Evolutionary conservation across 2,329 filamentous ascomycete genomes (phyloP).

Genomic region (Ophiostoma sp.): DNA sequence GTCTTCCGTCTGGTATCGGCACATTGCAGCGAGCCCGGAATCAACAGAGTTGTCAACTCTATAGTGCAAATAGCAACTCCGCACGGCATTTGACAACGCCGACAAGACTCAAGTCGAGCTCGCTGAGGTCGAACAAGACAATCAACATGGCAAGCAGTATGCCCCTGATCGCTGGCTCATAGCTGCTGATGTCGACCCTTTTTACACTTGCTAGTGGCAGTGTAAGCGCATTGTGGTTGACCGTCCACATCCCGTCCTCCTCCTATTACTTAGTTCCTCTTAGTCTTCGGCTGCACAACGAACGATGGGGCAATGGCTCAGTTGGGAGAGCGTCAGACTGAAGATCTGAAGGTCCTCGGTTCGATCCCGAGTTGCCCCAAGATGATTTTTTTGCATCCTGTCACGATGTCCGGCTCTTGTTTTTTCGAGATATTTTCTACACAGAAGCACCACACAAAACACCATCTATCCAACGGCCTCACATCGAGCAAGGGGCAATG

Average conservation of each 20-base stretch:
- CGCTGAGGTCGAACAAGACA: no score
- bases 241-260: no score
- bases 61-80: no score
- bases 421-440: background rate
- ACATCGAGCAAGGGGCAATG: constrained; percentile 18
- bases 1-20: no score
- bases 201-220: background rate
- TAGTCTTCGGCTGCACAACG: background rate
- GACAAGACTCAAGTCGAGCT: no score
- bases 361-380: constrained; percentile 23
- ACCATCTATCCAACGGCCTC: background rate
- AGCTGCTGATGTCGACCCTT: background rate
- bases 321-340: constrained; percentile 23
- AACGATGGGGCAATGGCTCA: constrained; percentile 21
- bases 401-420: background rate
- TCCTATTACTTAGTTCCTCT: background rate
- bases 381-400: background rate
- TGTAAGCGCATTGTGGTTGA: background rate
- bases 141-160: no score
- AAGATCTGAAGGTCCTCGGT: constrained; percentile 24
- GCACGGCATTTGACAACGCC: no score
- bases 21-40: no score
- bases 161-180: no score
- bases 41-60: no score
- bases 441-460: background rate